A percentile compares a stretch with the other conserved stretches of the same genome.
Evolutionary conservation across 1,284 basidiomycete genomes (phyloP).

Genomic region (Vanrija sp.): DNA sequence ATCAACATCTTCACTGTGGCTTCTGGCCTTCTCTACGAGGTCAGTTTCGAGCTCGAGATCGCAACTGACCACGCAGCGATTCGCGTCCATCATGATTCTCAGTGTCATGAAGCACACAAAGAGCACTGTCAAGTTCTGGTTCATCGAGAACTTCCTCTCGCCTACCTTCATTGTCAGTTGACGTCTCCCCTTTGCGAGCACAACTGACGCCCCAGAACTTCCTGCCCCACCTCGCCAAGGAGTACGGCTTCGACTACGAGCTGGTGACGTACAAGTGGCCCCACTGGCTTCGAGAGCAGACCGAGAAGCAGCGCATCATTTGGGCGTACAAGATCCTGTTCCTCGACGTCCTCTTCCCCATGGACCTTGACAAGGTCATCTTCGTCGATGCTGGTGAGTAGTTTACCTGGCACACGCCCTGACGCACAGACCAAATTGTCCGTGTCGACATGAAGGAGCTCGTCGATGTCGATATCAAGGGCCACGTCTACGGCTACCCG

Average conservation of each 20-base stretch:
- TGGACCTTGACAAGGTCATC: slow-evolving; percentile 96
- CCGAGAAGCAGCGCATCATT: slow-evolving; percentile 95
- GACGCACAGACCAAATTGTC: slow-evolving; percentile 73
- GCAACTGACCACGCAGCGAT: slow-evolving; percentile 59
- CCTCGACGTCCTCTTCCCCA: slow-evolving; percentile 95
- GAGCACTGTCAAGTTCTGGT: slow-evolving; percentile 96
- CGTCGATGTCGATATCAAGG: slow-evolving; percentile 82
- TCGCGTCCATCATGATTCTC: slow-evolving; percentile 96
- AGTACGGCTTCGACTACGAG: slow-evolving; percentile 89
- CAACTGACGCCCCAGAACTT: slow-evolving; percentile 62
- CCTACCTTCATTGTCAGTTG: slow-evolving; percentile 82
- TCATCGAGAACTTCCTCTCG: slow-evolving; percentile 96
- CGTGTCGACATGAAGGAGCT: slow-evolving; percentile 91
- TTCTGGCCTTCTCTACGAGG: slow-evolving; percentile 92
- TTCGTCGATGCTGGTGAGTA: slow-evolving; percentile 76
- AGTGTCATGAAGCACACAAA: slow-evolving; percentile 92
- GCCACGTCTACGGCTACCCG: slow-evolving; percentile 88
- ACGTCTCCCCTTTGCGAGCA: not conserved
- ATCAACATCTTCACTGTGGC: slow-evolving; percentile 99
- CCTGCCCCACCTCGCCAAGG: slow-evolving; percentile 82
- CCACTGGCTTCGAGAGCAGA: slow-evolving; percentile 91
- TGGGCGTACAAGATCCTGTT: slow-evolving; percentile 99
- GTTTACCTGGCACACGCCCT: slow-evolving; percentile 4
- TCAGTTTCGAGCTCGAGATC: slow-evolving; percentile 34
- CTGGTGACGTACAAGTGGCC: slow-evolving; percentile 99